Evolutionary conservation across 305 asterid genomes (phyloP), one percentile per base, ranked within the genome.

Genomic region (Striga hermonthica): DNA sequence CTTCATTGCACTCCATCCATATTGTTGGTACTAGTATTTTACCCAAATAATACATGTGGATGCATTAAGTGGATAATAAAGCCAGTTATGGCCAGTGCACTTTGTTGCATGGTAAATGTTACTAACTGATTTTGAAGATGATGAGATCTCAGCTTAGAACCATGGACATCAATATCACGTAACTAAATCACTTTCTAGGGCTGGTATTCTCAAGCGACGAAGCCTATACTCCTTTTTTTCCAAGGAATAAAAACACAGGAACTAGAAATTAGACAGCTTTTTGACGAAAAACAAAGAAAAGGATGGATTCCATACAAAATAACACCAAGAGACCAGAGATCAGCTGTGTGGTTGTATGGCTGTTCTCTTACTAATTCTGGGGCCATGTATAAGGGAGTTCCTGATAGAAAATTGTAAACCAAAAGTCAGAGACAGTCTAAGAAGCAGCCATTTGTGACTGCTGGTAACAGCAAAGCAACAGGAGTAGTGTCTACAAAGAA

Each of bases 311-410:
- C 99, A 44, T 88, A 94, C 99, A 94, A 78, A 76, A 94, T 94
- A 67, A 94, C 98, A 66, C 99, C 98, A 76, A 91, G 98, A 68
- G 99, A 94, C 99, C 99, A 94, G 70, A 94, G 82, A 81, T 94
- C 99, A 68, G 98, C 99, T 77, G 97, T 88, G 79, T 94, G 97
- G 78, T 94, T 94, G 85, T 94, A 94, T n/a, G 99, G 99, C 66
- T 94, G 99, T 77, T 94, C 99, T 59, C 99, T 85, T 72, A 94
- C 98, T 82, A 94, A 83, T 79, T 94, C 99, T 39, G 99, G 98
- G 65, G 99, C 99, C 99, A 94, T 94, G 87, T 94, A 94, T 67
- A 94, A 79, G 37, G 99, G 99, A 72, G 98, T 94, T 71, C 99
- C 99, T 94, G 76, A 68, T 6, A 71, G 63, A 62, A 73, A 58